Conservation (phyloP, 2,329 filamentous ascomycete genomes). For the Sordariomycetes sp. region DNA sequence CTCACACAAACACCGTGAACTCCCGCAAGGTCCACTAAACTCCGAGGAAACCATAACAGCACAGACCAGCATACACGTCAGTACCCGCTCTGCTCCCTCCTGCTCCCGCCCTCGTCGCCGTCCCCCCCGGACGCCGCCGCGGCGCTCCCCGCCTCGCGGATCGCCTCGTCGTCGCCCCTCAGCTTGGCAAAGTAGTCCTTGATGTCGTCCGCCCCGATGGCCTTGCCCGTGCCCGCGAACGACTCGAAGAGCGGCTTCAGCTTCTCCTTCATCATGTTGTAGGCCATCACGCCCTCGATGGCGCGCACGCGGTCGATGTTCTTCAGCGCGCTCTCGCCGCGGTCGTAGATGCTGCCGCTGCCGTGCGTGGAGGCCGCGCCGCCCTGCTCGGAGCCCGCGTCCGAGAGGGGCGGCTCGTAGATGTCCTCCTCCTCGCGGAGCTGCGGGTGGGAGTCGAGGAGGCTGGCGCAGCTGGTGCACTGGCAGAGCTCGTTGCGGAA, state of each 20-base stretch:
- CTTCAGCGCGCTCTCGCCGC: conserved; percentile 82
- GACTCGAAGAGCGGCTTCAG: conserved; percentile 91
- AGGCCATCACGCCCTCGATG: conserved; percentile 96
- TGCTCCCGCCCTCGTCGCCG: conserved; percentile 19
- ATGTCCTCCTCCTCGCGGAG: conserved; percentile 89
- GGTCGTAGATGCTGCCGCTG: conserved; percentile 76
- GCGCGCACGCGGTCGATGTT: conserved; percentile 88
- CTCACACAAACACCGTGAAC: not conserved
- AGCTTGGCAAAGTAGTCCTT: conserved; percentile 94
- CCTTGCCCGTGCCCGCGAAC: conserved; percentile 82
- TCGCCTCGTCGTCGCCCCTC: conserved; percentile 72
- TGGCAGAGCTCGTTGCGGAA: conserved; percentile 79
- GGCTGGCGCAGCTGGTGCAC: conserved; percentile 61
- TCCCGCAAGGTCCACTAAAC: not conserved
- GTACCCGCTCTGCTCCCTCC: conserved; percentile 44
- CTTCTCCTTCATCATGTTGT: conserved; percentile 91
- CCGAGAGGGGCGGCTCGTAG: conserved; percentile 84
- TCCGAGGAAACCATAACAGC: not conserved
- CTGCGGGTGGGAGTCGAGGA: conserved; percentile 42
- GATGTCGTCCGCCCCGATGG: conserved; percentile 89
- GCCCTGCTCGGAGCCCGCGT: conserved; percentile 43
- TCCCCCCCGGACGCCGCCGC: conserved; percentile 26
- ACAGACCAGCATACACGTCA: not conserved
- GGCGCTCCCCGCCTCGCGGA: conserved; percentile 49
- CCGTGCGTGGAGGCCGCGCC: conserved; percentile 47